phyloP scores from a whole-genome alignment of 192 early-diverging fungal genomes.

The Umbelopsis vinacea region DNA sequence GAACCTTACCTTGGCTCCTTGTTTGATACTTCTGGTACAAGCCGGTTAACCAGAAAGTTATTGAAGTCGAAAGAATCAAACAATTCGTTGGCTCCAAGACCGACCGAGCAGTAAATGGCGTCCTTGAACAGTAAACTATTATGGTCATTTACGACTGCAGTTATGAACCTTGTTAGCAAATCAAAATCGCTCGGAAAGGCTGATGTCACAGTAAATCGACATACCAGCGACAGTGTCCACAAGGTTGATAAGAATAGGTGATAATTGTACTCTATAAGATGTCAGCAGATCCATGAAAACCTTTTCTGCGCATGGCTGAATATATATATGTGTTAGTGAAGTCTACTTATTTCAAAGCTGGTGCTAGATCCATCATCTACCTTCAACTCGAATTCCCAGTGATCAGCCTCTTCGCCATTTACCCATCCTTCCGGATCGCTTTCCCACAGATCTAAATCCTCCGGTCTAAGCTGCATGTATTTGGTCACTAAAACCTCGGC shows the following conservation, averaged over 20 bases:
- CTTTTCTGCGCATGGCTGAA: constrained; percentile 81
- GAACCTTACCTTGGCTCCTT: constrained; percentile 49
- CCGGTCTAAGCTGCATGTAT: constrained; percentile 70
- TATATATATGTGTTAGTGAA: background rate
- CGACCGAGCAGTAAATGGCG: constrained; percentile 78
- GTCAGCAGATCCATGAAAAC: constrained; percentile 79
- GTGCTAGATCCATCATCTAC: constrained; percentile 41
- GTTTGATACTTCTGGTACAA: constrained; percentile 60
- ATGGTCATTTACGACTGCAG: constrained; percentile 45
- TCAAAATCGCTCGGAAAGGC: background rate
- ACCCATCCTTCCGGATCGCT: constrained; percentile 86
- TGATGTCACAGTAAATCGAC: constrained; percentile 32
- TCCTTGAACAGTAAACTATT: constrained; percentile 70
- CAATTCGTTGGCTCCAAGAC: constrained; percentile 79
- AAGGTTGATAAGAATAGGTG: constrained; percentile 66
- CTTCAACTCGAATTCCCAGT: constrained; percentile 82
- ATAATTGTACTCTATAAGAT: constrained; percentile 61
- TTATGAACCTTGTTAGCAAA: background rate
- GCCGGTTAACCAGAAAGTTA: constrained; percentile 66
- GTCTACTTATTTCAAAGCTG: background rate
- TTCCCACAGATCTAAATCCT: constrained; percentile 81
- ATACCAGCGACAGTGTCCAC: constrained; percentile 61
- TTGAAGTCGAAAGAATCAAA: constrained; percentile 86
- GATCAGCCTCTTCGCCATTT: constrained; percentile 78
- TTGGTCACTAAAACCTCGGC: constrained; percentile 75